These are phyloP conservation scores for Arbutus unedo DNA, from an alignment of 148 eudicot species.

Conservation along the genomic window DNA sequence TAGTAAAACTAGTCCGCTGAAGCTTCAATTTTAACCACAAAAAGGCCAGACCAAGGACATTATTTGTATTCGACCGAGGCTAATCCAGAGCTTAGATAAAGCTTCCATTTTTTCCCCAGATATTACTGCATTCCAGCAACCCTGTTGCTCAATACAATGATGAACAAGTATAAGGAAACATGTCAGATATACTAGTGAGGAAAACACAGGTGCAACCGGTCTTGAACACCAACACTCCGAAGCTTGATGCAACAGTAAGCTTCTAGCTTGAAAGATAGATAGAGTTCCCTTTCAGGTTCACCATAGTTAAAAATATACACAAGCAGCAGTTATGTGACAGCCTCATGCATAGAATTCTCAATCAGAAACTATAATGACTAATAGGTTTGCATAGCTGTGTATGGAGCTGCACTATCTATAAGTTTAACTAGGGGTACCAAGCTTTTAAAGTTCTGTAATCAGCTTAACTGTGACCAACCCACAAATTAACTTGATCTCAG, in stretches of 20 bases:
- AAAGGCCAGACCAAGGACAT: background rate
- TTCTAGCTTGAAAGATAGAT: background rate
- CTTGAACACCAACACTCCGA: background rate
- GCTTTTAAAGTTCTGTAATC: background rate
- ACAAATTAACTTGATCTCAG: background rate
- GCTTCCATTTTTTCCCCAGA: background rate
- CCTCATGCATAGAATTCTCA: background rate
- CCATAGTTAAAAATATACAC: background rate
- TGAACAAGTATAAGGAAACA: background rate
- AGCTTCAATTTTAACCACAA: background rate
- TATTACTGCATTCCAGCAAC: background rate
- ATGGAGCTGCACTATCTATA: background rate
- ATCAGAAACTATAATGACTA: background rate
- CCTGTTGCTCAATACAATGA: background rate
- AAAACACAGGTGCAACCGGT: background rate
- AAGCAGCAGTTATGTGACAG: background rate
- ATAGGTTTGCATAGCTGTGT: background rate
- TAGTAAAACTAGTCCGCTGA: background rate
- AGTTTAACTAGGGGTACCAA: background rate
- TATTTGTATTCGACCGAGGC: background rate
- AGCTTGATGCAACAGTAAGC: slow-evolving; percentile 1
- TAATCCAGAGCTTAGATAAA: background rate
- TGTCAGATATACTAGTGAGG: background rate
- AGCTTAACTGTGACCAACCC: background rate
- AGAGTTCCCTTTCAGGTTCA: background rate